phyloP scores from a whole-genome alignment of 805 yeast species.

The Nakazawaea anatomiae region DNA sequence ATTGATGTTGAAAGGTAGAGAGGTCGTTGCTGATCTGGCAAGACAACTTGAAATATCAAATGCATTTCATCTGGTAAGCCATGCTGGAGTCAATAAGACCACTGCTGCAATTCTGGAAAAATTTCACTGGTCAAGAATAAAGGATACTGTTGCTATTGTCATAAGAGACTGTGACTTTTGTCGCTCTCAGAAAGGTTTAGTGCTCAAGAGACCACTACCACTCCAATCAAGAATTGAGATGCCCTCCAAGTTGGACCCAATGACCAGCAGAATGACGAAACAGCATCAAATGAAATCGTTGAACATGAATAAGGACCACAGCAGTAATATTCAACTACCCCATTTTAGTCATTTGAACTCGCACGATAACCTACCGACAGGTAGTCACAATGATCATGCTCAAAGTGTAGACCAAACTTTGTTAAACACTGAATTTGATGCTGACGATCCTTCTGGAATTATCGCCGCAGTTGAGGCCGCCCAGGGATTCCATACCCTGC shows the following conservation, averaged over 20 bases:
- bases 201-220: constrained; percentile 15
- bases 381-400: constrained; percentile 19
- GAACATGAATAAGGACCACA: neutral
- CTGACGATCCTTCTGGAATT: constrained; percentile 33
- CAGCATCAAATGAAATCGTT: neutral
- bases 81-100: constrained; percentile 86
- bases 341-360: constrained; percentile 12
- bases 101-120: constrained; percentile 71
- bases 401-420: constrained; percentile 16
- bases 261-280: constrained; percentile 1
- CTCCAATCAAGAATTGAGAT: constrained; percentile 1
- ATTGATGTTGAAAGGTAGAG: constrained; percentile 69
- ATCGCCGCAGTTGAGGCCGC: constrained; percentile 60
- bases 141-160: constrained; percentile 78
- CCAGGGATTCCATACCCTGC: constrained; percentile 24
- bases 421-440: constrained; percentile 33
- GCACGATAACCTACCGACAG: constrained; percentile 11
- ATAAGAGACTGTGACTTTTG: constrained; percentile 75
- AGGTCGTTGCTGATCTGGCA: constrained; percentile 73
- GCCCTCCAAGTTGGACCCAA: constrained; percentile 9
- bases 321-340: constrained; percentile 5
- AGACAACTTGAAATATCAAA: constrained; percentile 72
- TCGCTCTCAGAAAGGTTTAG: constrained; percentile 34
- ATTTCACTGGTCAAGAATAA: constrained; percentile 89
- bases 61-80: constrained; percentile 62